phyloP scores from a whole-genome alignment of 345 rosid species.

The Eucalyptus microcorys region DNA sequence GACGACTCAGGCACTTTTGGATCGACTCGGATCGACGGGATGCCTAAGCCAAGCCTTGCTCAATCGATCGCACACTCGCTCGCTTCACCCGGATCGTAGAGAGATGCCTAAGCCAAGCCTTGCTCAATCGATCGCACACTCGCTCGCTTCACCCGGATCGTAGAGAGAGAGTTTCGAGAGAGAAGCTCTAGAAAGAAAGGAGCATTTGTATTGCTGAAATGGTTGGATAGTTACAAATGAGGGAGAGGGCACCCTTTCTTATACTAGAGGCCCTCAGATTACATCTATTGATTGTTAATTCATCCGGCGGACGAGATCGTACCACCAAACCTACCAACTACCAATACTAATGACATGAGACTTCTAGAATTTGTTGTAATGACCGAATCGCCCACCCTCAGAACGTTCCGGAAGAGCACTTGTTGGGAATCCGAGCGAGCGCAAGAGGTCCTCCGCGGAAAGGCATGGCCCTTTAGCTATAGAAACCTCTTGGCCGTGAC shows the following conservation, averaged over 20 bases:
- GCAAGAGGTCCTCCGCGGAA: too few species aligned
- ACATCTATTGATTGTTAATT: too few species aligned
- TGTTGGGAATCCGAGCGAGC: fast-evolving
- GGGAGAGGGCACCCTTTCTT: fast-evolving
- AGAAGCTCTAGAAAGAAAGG: fast-evolving
- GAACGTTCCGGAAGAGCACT: fast-evolving
- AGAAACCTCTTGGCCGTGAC: fast-evolving
- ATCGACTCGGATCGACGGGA: fast-evolving
- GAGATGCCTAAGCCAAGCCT: too few species aligned
- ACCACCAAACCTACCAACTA: too few species aligned
- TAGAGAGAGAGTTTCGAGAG: too few species aligned
- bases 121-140: too few species aligned
- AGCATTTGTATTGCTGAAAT: fast-evolving
- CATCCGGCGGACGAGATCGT: fast-evolving
- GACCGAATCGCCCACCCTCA: fast-evolving
- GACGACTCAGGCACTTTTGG: fast-evolving
- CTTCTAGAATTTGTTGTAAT: too few species aligned
- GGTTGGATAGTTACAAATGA: fast-evolving
- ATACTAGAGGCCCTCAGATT: fast-evolving
- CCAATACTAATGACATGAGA: too few species aligned
- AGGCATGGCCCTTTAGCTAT: too few species aligned
- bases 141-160: too few species aligned
- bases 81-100: fast-evolving
- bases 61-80: too few species aligned
- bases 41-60: too few species aligned